These are phyloP conservation scores for Tuber microsphaerosporum DNA, from an alignment of 495 filamentous ascomycete genomes.

Conservation along the genomic window DNA sequence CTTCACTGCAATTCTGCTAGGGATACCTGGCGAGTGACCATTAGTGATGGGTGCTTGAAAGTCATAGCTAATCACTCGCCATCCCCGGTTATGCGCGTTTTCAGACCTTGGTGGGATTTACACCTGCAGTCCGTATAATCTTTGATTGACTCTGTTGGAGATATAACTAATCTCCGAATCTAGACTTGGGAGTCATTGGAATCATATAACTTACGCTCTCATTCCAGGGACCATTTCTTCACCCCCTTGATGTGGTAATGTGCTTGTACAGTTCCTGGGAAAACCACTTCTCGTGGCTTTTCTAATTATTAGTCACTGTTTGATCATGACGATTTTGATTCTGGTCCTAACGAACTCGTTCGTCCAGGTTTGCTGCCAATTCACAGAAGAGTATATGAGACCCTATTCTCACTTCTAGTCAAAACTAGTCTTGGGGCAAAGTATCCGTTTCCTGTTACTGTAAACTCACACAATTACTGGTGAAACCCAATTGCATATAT, in stretches of 20 bases:
- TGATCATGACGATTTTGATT: constrained; percentile 87
- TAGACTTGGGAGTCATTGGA: constrained; percentile 55
- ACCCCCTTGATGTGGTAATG: neutral
- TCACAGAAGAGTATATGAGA: constrained; percentile 57
- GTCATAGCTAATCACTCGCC: constrained; percentile 24
- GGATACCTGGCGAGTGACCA: no score
- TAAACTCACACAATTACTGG: constrained; percentile 93
- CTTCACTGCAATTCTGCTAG: no score
- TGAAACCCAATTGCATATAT: constrained; percentile 89
- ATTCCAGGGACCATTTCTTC: neutral
- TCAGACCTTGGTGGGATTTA: constrained; percentile 73
- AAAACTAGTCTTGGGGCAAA: constrained; percentile 9
- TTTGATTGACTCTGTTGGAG: neutral
- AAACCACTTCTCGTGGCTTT: constrained; percentile 68
- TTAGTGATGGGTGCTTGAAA: neutral
- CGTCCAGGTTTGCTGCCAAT: constrained; percentile 86
- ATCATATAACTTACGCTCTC: constrained; percentile 55
- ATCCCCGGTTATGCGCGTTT: constrained; percentile 53
- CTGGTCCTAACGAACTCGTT: constrained; percentile 90
- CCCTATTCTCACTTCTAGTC: neutral
- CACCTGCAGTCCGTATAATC: constrained; percentile 57
- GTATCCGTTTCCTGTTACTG: constrained; percentile 68
- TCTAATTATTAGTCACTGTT: constrained; percentile 86
- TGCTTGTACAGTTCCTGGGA: constrained; percentile 49
- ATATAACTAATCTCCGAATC: neutral